Evolutionary conservation across 2,329 filamentous ascomycete species (phyloP).

Genomic region (Fusarium beomiforme): DNA sequence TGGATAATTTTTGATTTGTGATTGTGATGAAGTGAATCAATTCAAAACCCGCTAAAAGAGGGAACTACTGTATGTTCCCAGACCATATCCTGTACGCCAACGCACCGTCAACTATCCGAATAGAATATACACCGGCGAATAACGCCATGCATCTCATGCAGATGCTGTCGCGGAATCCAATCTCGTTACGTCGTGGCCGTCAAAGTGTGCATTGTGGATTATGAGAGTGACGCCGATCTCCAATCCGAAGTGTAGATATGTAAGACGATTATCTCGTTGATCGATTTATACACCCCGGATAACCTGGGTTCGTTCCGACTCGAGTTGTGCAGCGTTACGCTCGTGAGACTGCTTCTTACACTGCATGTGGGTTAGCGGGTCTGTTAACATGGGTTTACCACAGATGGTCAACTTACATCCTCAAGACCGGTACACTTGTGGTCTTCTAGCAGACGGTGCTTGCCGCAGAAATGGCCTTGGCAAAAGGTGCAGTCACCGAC

Average conservation of each 20-base stretch:
- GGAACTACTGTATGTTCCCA: conserved; percentile 19
- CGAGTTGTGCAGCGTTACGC: conserved; percentile 90
- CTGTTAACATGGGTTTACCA: background rate
- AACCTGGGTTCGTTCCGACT: conserved; percentile 91
- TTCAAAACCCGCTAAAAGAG: conserved; percentile 35
- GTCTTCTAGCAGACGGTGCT: conserved; percentile 91
- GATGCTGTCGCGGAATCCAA: conserved; percentile 29
- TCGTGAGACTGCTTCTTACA: conserved; percentile 98
- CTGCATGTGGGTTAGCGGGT: conserved; percentile 50
- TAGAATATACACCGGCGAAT: conserved; percentile 39
- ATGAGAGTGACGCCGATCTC: conserved; percentile 34
- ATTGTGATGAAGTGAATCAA: conserved; percentile 33
- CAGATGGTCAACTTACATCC: conserved; percentile 68
- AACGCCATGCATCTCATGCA: conserved; percentile 36
- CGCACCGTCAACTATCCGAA: conserved; percentile 36
- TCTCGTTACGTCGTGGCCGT: conserved; percentile 44
- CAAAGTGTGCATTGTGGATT: conserved; percentile 18
- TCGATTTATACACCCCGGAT: conserved; percentile 82
- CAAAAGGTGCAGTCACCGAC: conserved; percentile 98
- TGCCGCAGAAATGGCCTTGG: conserved; percentile 91
- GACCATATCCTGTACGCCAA: conserved; percentile 42
- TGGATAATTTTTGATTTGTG: background rate
- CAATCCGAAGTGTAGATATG: conserved; percentile 8
- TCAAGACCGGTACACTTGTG: conserved; percentile 94
- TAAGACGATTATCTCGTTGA: background rate